phyloP scores from a whole-genome alignment of 2,329 filamentous ascomycete species.

The Penicillium sp. region DNA sequence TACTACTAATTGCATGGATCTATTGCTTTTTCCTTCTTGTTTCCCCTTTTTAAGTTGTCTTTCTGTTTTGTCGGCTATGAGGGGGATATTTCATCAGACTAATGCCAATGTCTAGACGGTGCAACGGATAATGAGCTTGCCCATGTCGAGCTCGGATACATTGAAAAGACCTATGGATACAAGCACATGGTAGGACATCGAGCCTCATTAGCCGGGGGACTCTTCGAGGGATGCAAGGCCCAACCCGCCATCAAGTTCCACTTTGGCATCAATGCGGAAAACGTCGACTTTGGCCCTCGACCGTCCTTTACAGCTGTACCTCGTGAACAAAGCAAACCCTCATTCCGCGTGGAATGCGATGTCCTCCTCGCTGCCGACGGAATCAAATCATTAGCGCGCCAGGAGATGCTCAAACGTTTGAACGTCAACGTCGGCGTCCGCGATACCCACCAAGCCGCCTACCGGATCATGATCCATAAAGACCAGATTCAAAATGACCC shows the following conservation, averaged over 20 bases:
- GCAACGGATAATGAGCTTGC: slow-evolving; percentile 62
- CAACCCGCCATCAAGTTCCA: slow-evolving; percentile 62
- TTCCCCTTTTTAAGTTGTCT: not conserved
- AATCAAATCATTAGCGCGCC: slow-evolving; percentile 46
- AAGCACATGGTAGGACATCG: slow-evolving; percentile 77
- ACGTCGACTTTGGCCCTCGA: slow-evolving; percentile 53
- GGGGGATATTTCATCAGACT: no score
- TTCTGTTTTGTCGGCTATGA: no score
- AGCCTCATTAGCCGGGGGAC: slow-evolving; percentile 60
- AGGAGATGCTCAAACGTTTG: slow-evolving; percentile 37
- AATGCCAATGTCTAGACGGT: slow-evolving; percentile 43
- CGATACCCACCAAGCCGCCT: slow-evolving; percentile 50
- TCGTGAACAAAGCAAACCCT: slow-evolving; percentile 43
- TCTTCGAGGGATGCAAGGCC: slow-evolving; percentile 65
- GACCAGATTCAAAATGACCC: slow-evolving; percentile 44
- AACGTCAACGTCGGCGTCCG: slow-evolving; percentile 37
- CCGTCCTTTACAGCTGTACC: slow-evolving; percentile 57
- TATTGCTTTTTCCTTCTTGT: no score
- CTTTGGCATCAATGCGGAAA: slow-evolving; percentile 54
- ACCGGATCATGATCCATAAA: slow-evolving; percentile 49
- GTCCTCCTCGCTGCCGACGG: slow-evolving; percentile 51
- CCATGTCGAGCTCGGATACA: slow-evolving; percentile 63
- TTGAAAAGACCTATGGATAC: slow-evolving; percentile 63
- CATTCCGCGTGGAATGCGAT: slow-evolving; percentile 48
- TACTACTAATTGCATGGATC: not conserved